Percentiles rank a stretch among this genome's conserved stretches.
Conservation (phyloP, 73 alveolate species). For the Paramecium bursaria region DNA sequence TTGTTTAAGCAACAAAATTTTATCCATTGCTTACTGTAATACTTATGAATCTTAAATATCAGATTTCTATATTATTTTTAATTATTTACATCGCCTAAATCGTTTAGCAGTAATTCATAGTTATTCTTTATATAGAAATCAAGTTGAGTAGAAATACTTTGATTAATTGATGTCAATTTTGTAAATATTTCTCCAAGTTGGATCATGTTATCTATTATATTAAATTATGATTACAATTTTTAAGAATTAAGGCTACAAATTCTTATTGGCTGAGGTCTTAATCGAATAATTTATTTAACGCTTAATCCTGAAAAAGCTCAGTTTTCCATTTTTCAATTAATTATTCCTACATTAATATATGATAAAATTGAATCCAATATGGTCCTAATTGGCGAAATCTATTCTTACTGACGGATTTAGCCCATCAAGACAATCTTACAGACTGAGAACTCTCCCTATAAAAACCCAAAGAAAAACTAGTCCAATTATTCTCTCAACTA, state of each 20-base stretch:
- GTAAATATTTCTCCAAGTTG: slow-evolving; percentile 42
- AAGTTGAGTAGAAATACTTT: not conserved
- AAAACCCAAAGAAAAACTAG: no score
- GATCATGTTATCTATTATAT: slow-evolving; percentile 44
- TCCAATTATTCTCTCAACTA: no score
- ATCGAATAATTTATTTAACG: slow-evolving; percentile 36
- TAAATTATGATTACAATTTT: not conserved
- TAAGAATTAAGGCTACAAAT: slow-evolving; percentile 12
- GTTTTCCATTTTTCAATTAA: slow-evolving; percentile 59
- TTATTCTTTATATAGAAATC: slow-evolving; percentile 31
- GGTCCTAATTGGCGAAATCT: no score
- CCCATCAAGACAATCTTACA: no score
- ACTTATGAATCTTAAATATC: not conserved
- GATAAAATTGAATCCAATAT: no score
- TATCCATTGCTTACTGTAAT: not conserved
- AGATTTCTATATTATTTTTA: not conserved
- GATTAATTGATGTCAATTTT: slow-evolving; percentile 35
- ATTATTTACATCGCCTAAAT: slow-evolving; percentile 8
- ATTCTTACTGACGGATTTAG: no score
- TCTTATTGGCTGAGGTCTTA: slow-evolving; percentile 24
- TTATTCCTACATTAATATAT: no score
- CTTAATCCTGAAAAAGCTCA: slow-evolving; percentile 45
- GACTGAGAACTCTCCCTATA: no score
- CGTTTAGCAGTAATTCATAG: slow-evolving; percentile 22
- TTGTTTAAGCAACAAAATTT: not conserved